phyloP scores from a whole-genome alignment of 345 rosid species.

The Rhodamnia argentea region DNA sequence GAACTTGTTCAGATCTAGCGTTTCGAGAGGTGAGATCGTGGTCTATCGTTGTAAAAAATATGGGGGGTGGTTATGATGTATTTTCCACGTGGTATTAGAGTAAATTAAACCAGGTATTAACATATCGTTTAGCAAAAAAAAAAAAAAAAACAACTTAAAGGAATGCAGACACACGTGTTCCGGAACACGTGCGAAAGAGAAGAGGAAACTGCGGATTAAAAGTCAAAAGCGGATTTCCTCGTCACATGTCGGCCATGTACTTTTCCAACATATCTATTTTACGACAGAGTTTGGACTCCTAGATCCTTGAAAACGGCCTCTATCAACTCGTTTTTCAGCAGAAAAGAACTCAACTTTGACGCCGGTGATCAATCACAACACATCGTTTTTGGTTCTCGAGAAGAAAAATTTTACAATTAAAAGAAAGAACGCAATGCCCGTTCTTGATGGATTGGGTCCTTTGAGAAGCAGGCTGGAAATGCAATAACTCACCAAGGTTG shows the following conservation, averaged over 20 bases:
- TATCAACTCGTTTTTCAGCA: neutral
- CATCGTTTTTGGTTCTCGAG: neutral
- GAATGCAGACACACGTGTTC: neutral
- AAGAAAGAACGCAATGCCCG: neutral
- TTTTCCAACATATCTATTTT: neutral
- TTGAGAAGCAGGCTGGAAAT: neutral
- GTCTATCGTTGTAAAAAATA: too few species aligned
- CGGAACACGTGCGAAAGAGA: neutral
- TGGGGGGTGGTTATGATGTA: neutral
- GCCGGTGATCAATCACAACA: neutral
- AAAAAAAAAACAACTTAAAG: too few species aligned
- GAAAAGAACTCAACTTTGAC: neutral
- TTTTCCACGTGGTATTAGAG: neutral
- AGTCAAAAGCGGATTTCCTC: neutral
- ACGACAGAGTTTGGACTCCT: neutral
- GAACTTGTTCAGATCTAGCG: neutral
- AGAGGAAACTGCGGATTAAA: neutral
- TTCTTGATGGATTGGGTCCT: neutral
- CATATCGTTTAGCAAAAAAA: neutral
- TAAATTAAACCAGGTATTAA: neutral
- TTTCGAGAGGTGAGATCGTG: neutral
- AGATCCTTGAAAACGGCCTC: neutral
- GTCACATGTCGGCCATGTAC: neutral
- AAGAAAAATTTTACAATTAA: neutral
- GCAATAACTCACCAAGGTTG: neutral